phyloP scores from a whole-genome alignment of 2,329 filamentous ascomycete genomes.

The Paradendryphiella salina region DNA sequence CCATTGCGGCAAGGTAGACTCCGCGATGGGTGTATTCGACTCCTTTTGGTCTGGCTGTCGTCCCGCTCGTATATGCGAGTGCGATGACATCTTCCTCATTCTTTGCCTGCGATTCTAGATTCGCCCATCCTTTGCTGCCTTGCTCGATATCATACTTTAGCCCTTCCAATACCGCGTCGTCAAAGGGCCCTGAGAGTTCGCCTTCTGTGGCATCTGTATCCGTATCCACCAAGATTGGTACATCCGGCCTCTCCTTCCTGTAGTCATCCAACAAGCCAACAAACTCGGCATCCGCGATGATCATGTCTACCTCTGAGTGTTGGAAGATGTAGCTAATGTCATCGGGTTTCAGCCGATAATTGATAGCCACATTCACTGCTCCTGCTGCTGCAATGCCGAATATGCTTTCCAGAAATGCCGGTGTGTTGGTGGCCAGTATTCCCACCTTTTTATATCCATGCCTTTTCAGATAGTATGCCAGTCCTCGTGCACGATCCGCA shows the following conservation, averaged over 20 bases:
- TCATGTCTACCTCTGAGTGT: slow-evolving; percentile 81
- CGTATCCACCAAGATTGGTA: slow-evolving; percentile 77
- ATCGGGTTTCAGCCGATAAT: slow-evolving; percentile 75
- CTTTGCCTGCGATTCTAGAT: slow-evolving; percentile 68
- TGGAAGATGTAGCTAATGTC: slow-evolving; percentile 91
- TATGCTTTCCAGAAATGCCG: slow-evolving; percentile 87
- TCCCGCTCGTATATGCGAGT: slow-evolving; percentile 91
- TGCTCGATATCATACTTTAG: slow-evolving; percentile 69
- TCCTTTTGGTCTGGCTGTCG: slow-evolving; percentile 88
- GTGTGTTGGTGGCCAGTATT: slow-evolving; percentile 88
- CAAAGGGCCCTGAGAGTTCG: slow-evolving; percentile 75
- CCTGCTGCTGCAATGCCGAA: slow-evolving; percentile 85
- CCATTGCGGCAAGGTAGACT: slow-evolving; percentile 80
- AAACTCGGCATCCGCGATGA: slow-evolving; percentile 87
- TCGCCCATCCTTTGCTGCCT: slow-evolving; percentile 74
- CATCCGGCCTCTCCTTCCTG: slow-evolving; percentile 60
- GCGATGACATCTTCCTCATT: slow-evolving; percentile 83
- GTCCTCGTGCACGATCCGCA: slow-evolving; percentile 80
- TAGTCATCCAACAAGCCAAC: slow-evolving; percentile 69
- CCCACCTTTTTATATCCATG: slow-evolving; percentile 76
- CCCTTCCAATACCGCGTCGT: slow-evolving; percentile 81
- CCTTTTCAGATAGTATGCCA: slow-evolving; percentile 84
- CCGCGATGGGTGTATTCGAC: slow-evolving; percentile 90
- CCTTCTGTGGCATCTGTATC: slow-evolving; percentile 80
- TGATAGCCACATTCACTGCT: slow-evolving; percentile 73